A percentile compares a stretch with the other conserved stretches of the same genome.
phyloP scores from a whole-genome alignment of 1,284 basidiomycete species.

The Fistulina hepatica region DNA sequence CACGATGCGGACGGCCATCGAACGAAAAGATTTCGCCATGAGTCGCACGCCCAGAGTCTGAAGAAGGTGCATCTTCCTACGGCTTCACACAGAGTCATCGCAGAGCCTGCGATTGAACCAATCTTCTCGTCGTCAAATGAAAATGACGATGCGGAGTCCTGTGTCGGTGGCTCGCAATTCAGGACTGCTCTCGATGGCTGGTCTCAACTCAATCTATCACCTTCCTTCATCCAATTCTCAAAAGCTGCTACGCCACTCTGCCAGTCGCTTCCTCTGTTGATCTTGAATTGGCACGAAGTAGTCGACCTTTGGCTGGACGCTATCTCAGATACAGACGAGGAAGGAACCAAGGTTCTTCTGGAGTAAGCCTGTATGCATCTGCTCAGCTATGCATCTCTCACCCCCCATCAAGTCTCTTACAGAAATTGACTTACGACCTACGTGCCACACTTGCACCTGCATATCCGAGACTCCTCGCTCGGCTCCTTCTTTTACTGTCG shows the following conservation, averaged over 20 bases:
- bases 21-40: slow-evolving; percentile 41
- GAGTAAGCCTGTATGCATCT: slow-evolving; percentile 41
- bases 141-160: slow-evolving; percentile 27
- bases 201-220: slow-evolving; percentile 71
- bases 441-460: slow-evolving; percentile 55
- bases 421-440: slow-evolving; percentile 66
- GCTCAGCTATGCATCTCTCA: slow-evolving; percentile 1
- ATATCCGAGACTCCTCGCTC: slow-evolving; percentile 42
- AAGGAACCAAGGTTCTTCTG: slow-evolving; percentile 54
- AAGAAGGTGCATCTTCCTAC: slow-evolving; percentile 62
- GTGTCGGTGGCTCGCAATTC: slow-evolving; percentile 68
- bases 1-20: no score
- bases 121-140: slow-evolving; percentile 4
- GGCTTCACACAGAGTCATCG: slow-evolving; percentile 49
- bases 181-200: slow-evolving; percentile 58
- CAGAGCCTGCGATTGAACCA: slow-evolving; percentile 30
- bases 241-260: slow-evolving; percentile 50
- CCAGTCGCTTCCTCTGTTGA: slow-evolving; percentile 67
- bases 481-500: slow-evolving; percentile 47
- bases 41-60: slow-evolving; percentile 57
- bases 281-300: slow-evolving; percentile 71
- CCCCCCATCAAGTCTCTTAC: slow-evolving; percentile 42
- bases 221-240: slow-evolving; percentile 65
- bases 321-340: slow-evolving; percentile 49
- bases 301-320: slow-evolving; percentile 49